Percentiles rank a stretch among this genome's conserved stretches.
Evolutionary conservation across 345 rosid species (phyloP).

Genomic region (Brassica juncea): DNA sequence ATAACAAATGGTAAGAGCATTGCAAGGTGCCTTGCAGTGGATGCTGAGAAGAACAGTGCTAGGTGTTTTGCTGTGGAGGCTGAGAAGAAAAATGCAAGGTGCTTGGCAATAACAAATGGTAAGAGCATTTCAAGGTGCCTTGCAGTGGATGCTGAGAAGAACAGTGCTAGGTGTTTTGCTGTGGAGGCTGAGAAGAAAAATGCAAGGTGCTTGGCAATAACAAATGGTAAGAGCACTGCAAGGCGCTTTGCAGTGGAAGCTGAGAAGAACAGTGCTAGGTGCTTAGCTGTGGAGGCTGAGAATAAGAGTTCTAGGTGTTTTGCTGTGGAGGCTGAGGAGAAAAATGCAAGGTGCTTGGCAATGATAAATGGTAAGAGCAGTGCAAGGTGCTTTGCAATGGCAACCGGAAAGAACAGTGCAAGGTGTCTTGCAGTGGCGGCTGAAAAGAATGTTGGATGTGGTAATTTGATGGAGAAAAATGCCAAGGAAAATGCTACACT

Average conservation of each 20-base stretch:
- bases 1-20: background rate
- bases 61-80: background rate
- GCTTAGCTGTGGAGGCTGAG: too few relatives aligned
- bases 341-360: background rate
- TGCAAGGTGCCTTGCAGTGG: background rate
- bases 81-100: too few relatives aligned
- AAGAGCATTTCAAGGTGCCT: too few relatives aligned
- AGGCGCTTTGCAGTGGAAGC: background rate
- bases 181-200: too few relatives aligned
- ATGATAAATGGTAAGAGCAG: background rate
- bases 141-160: too few relatives aligned
- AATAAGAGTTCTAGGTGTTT: background rate
- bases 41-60: background rate
- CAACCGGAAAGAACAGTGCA: background rate
- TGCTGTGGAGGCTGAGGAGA: background rate
- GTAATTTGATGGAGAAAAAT: background rate
- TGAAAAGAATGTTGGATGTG: background rate
- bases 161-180: too few relatives aligned
- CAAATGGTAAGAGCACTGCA: background rate
- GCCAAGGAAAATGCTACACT: background rate
- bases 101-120: too few relatives aligned
- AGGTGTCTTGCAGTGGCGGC: background rate
- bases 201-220: too few relatives aligned
- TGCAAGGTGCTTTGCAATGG: background rate
- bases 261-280: background rate